Conservation (phyloP, 768 basidiomycete genomes). For the Pilatotrama ljubarskyi region DNA sequence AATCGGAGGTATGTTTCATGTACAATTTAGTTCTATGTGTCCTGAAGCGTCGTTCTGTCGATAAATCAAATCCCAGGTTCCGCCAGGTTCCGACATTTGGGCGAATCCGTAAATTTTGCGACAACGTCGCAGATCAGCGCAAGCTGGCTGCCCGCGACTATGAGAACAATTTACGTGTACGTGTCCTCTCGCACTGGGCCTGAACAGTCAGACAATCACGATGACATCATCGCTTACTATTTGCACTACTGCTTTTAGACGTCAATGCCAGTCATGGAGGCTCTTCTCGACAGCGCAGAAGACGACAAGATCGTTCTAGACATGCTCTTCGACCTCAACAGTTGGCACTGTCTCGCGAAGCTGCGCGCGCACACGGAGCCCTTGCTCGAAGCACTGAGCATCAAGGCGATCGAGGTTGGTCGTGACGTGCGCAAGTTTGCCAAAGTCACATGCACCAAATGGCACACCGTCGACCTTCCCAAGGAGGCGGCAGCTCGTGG, state of each 20-base stretch:
- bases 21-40: no score
- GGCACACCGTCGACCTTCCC: not conserved
- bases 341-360: not conserved
- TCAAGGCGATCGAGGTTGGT: not conserved
- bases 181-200: not conserved
- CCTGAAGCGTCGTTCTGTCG: no score
- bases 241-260: no score
- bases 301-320: not conserved
- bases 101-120: not conserved
- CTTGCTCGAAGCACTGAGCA: not conserved
- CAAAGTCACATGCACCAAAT: not conserved
- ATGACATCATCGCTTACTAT: no score
- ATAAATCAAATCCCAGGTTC: not conserved
- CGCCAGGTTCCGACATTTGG: not conserved
- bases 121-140: not conserved
- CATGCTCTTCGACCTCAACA: not conserved
- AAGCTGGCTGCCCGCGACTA: not conserved
- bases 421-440: not conserved
- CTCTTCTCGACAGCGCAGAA: not conserved
- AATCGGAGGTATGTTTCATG: conserved; percentile 14
- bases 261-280: not conserved
- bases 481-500: not conserved
- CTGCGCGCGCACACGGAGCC: not conserved
- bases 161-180: not conserved
- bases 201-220: no score